These are phyloP conservation scores for Sugiyamaella paludigena DNA, from an alignment of 1,139 yeast species.

Conservation along the genomic window DNA sequence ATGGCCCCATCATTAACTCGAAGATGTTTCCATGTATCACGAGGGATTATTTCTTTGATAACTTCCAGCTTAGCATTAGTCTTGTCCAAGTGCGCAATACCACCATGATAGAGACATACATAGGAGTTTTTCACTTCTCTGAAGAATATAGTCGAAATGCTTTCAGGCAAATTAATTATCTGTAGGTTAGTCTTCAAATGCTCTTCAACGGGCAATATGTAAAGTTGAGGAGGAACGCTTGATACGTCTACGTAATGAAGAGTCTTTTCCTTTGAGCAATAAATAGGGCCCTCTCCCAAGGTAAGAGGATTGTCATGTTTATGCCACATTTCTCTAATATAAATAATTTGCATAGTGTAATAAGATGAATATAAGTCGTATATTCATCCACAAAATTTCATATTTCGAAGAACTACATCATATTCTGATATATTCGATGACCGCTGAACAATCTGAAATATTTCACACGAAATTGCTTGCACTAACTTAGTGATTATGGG, in stretches of 20 bases:
- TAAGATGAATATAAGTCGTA: too few species aligned
- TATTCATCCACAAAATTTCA: too few species aligned
- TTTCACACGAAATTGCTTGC: too few species aligned
- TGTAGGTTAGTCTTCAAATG: too few species aligned
- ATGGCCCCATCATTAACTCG: constrained; percentile 37
- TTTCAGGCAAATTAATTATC: constrained; percentile 16
- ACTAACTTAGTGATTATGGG: too few species aligned
- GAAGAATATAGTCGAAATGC: constrained; percentile 33
- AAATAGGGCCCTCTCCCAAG: constrained; percentile 33
- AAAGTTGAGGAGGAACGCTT: constrained; percentile 27
- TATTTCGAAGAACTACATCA: too few species aligned
- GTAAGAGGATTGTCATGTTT: constrained; percentile 23
- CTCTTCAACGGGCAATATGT: constrained; percentile 23
- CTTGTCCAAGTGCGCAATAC: constrained; percentile 35
- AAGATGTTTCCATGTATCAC: constrained; percentile 23
- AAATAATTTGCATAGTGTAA: constrained; percentile 15
- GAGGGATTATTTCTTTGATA: constrained; percentile 33
- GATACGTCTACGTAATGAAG: constrained; percentile 33
- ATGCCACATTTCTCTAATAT: constrained; percentile 1
- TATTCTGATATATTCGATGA: too few species aligned
- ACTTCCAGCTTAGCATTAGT: constrained; percentile 34
- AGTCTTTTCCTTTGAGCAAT: constrained; percentile 30
- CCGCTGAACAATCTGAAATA: too few species aligned
- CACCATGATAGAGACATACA: constrained; percentile 33
- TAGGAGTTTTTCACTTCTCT: constrained; percentile 30